Evolutionary conservation across 177 flowering plant genomes (phyloP).

Genomic region (Vitis hybrid): DNA sequence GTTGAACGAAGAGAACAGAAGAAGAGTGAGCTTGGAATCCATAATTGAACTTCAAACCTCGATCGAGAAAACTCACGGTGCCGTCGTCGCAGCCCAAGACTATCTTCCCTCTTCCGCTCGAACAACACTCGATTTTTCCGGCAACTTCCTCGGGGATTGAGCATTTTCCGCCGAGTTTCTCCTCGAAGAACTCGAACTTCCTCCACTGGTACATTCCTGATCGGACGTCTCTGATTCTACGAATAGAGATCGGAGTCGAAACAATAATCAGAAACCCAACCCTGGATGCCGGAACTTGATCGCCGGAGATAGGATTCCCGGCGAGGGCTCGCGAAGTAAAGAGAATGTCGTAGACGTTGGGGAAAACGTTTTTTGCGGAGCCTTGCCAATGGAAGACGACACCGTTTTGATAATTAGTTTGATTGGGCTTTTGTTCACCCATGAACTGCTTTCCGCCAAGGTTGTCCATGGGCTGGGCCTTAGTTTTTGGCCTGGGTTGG

Average conservation of each 20-base stretch:
- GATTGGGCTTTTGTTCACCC: too few species aligned
- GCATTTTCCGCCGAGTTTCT: conserved; percentile 62
- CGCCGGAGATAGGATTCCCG: too few species aligned
- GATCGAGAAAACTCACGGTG: conserved; percentile 70
- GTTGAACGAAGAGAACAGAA: conserved; percentile 78
- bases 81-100: conserved; percentile 83
- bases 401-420: too few species aligned
- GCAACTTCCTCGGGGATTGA: conserved; percentile 60
- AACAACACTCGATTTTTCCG: conserved; percentile 67
- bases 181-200: conserved; percentile 97
- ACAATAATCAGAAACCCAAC: neutral
- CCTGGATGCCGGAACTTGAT: too few species aligned
- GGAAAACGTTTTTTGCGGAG: too few species aligned
- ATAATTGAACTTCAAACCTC: conserved; percentile 76
- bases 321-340: too few species aligned
- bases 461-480: too few species aligned
- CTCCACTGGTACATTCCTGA: conserved; percentile 77
- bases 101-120: conserved; percentile 86
- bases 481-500: too few species aligned
- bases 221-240: neutral
- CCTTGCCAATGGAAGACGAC: too few species aligned
- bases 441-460: too few species aligned
- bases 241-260: neutral
- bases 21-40: conserved; percentile 77
- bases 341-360: too few species aligned